Base-by-base conservation (phyloP, 164 flowering plant genomes). In the Liquidambar formosana region DNA sequence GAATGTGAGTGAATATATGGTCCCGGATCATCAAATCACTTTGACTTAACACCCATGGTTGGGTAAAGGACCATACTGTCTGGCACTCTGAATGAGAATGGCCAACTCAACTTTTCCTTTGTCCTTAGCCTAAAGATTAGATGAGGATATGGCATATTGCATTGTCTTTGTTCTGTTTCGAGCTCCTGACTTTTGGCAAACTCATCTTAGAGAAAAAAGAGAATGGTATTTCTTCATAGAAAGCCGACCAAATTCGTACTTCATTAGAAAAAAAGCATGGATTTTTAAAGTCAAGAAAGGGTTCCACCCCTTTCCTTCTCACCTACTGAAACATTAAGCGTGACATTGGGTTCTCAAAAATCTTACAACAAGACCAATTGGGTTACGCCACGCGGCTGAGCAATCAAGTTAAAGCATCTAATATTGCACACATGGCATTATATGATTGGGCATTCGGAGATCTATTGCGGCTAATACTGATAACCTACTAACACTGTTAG, bases 21-120 rank as follows among this genome's bases (percentile, higher is more conserved):
- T n/a, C n/a, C n/a, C n/a, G n/a, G n/a, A n/a, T n/a, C n/a, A n/a
- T n/a, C n/a, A n/a, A n/a, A n/a, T n/a, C n/a, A n/a, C n/a, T n/a
- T n/a, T n/a, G n/a, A n/a, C n/a, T n/a, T n/a, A n/a, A n/a, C n/a
- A n/a, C n/a, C n/a, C n/a, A n/a, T n/a, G n/a, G n/a, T n/a, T n/a
- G n/a, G n/a, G n/a, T n/a, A n/a, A n/a, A n/a, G 65, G 65, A 70
- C 66, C 61, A 52, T 52, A 38, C 52, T 41, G 47, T 62, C 63
- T 61, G 67, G 62, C 61, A 15, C 45, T 54, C 45, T 26, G 61
- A 19, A 13, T 26, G 65, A 51, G 45, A 59, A 66, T 14, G 53
- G 75, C 61, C 71, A 23, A 51, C 54, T 66, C 75, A 26, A 48
- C 65, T n/a, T 59, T 65, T 58, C 57, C 53, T 47, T 41, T 11